phyloP scores from a whole-genome alignment of 1,284 basidiomycete genomes.

The Wallemia ichthyophaga region DNA sequence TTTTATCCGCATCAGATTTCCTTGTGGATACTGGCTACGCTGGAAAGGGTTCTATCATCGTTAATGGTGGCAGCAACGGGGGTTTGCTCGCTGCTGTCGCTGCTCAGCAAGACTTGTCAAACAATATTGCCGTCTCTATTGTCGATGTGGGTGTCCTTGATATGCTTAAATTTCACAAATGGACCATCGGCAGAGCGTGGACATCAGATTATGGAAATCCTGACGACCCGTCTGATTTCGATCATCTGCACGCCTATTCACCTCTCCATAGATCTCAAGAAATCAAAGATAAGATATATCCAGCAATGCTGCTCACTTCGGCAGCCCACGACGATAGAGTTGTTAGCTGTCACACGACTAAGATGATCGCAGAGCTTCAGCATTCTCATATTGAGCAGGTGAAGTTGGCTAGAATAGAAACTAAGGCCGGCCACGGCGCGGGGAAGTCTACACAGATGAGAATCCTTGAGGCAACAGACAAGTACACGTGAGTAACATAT shows the following conservation, averaged over 20 bases:
- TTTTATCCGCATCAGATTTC: slow-evolving; percentile 40
- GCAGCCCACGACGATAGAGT: slow-evolving; percentile 43
- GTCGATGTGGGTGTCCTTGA: slow-evolving; percentile 56
- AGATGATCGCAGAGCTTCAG: slow-evolving; percentile 40
- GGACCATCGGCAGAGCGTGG: slow-evolving; percentile 52
- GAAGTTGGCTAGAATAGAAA: slow-evolving; percentile 34
- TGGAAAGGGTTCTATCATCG: slow-evolving; percentile 36
- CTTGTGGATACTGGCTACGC: slow-evolving; percentile 40
- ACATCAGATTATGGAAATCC: slow-evolving; percentile 53
- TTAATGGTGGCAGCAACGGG: slow-evolving; percentile 49
- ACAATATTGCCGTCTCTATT: slow-evolving; percentile 44
- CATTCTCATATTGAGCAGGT: slow-evolving; percentile 21
- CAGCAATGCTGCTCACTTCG: slow-evolving; percentile 23
- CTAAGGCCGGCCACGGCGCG: slow-evolving; percentile 47
- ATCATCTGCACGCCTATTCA: slow-evolving; percentile 46
- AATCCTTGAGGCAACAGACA: slow-evolving; percentile 40
- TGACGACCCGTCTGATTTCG: slow-evolving; percentile 38
- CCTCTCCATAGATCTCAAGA: slow-evolving; percentile 40
- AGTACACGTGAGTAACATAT: slow-evolving; percentile 34
- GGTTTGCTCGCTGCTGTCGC: slow-evolving; percentile 17
- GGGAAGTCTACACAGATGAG: slow-evolving; percentile 42
- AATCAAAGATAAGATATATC: slow-evolving; percentile 23
- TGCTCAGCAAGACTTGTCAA: slow-evolving; percentile 34
- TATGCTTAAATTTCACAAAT: slow-evolving; percentile 40
- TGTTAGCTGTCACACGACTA: slow-evolving; percentile 52